Evolutionary conservation across 148 eudicot genomes (phyloP), one percentile per base, ranked within the genome.

Genomic region (Limonium bicolor): DNA sequence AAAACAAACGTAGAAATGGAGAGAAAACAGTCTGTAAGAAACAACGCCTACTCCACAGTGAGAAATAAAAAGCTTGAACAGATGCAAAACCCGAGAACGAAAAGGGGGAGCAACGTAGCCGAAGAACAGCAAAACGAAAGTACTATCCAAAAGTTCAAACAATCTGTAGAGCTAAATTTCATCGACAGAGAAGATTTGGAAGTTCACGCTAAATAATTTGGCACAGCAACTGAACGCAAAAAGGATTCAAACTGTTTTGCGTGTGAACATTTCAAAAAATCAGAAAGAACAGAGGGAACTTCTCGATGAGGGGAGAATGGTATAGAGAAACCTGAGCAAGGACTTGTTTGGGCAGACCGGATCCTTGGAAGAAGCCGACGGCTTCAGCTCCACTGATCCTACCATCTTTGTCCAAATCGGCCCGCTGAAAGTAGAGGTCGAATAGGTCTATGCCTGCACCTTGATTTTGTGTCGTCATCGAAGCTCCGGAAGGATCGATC

Each of bases 361-460:
- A 84, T 66, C 80, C 97, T 60, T 80, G 82, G 31, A 84, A 78
- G 46, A 90, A 90, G 40, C 62, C 15, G 20, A 90, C 97, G 40
- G 95, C 97, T 73, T 90, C 97, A 58, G 72, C 68, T 21, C 97
- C 97, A 61, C 93, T 84, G 58, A 90, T 80, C 54, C 85, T 74
- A 15, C 93, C 97, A 62, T 90, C 97, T 8, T 71, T 78, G 69
- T 90, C 87, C 73, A 80, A 62, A 71, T 90, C 97, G 6, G 97
- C 97, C 59, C 82, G 70, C 44, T 65, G 68, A 35, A 90, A 90
- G 50, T 51, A 80, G 21, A 64, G 57, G 50, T 84, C 97, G 43
- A 84, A 84, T 59, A 69, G 80, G 52, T 88, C 84, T 74, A 75
- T 61, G 13, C 41, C 49, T 16, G 15, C 27, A 34, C 64, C 68